Percentiles rank a stretch among this genome's conserved stretches.
These are phyloP conservation scores for Pythium vanterpoolii DNA, from an alignment of 352 stramenopile genomes.

Conservation along the genomic window DNA sequence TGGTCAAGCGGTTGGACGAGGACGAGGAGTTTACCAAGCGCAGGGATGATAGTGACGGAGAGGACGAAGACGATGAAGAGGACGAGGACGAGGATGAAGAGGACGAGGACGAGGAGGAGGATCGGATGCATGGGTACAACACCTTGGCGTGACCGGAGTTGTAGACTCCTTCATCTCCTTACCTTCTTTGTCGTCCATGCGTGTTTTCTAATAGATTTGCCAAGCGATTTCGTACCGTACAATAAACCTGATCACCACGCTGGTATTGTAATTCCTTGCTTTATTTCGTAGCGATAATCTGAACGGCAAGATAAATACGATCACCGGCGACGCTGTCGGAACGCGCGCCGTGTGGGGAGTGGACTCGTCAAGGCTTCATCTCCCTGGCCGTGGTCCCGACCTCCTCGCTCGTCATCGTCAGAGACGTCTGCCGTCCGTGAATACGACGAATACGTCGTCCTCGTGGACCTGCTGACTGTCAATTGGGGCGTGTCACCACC, in stretches of 20 bases:
- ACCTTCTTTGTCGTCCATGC: background rate
- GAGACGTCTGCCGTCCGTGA: background rate
- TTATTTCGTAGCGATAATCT: background rate
- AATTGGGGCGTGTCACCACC: background rate
- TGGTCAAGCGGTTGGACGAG: constrained; percentile 60
- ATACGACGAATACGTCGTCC: background rate
- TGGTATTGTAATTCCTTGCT: background rate
- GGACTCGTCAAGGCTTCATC: background rate
- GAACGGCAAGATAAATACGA: background rate
- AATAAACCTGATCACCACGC: background rate
- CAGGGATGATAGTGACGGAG: background rate
- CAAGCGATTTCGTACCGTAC: no score
- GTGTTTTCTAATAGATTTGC: background rate
- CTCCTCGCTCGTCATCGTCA: background rate
- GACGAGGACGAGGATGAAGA: background rate
- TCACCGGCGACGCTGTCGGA: constrained; percentile 2
- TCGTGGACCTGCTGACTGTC: background rate
- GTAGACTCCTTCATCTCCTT: background rate
- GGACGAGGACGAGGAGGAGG: constrained; percentile 14
- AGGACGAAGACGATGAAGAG: no score
- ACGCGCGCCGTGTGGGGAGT: background rate
- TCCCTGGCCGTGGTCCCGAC: background rate
- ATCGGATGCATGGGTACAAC: constrained; percentile 4
- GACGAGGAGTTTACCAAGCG: constrained; percentile 10
- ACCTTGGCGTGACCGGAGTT: background rate